Evolutionary conservation across 2,329 filamentous ascomycete species (phyloP).

Genomic region (Curvularia verruculosa): DNA sequence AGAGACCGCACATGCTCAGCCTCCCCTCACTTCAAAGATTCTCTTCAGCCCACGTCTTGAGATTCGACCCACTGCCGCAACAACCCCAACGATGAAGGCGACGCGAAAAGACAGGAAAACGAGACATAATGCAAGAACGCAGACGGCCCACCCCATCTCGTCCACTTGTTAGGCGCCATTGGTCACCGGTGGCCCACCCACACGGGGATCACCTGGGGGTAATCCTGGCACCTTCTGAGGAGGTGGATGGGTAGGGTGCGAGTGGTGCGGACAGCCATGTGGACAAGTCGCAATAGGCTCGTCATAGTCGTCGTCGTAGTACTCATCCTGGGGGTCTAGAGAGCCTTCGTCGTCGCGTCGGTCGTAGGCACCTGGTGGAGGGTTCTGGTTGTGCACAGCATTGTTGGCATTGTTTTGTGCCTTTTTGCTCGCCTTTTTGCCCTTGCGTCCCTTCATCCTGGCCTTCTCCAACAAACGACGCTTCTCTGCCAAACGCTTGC

Average conservation of each 20-base stretch:
- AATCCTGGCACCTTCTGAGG: slow-evolving; percentile 29
- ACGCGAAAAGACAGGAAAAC: slow-evolving; percentile 36
- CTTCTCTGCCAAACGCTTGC: slow-evolving; percentile 85
- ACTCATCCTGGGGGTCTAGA: slow-evolving; percentile 43
- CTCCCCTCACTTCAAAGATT: slow-evolving; percentile 12
- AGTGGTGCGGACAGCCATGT: slow-evolving; percentile 42
- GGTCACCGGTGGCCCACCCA: slow-evolving; percentile 27
- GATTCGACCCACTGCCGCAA: slow-evolving; percentile 14
- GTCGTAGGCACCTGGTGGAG: slow-evolving; percentile 39
- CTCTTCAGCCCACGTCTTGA: slow-evolving; percentile 11
- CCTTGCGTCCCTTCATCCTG: slow-evolving; percentile 90
- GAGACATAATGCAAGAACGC: slow-evolving; percentile 47
- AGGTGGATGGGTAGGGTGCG: slow-evolving; percentile 34
- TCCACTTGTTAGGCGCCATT: slow-evolving; percentile 45
- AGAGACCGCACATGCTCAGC: background rate
- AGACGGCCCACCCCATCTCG: slow-evolving; percentile 50
- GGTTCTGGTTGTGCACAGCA: slow-evolving; percentile 40
- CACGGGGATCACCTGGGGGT: slow-evolving; percentile 35
- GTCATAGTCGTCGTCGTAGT: slow-evolving; percentile 49
- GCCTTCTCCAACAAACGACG: slow-evolving; percentile 86
- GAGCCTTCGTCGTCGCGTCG: slow-evolving; percentile 40
- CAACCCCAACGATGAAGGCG: slow-evolving; percentile 27
- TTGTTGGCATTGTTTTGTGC: slow-evolving; percentile 44
- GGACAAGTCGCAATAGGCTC: slow-evolving; percentile 38
- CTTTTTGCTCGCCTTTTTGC: slow-evolving; percentile 79